Evolutionary conservation across 2,329 filamentous ascomycete genomes (phyloP), one percentile per base, ranked within the genome.

Genomic region (Knoxdaviesia capensis): DNA sequence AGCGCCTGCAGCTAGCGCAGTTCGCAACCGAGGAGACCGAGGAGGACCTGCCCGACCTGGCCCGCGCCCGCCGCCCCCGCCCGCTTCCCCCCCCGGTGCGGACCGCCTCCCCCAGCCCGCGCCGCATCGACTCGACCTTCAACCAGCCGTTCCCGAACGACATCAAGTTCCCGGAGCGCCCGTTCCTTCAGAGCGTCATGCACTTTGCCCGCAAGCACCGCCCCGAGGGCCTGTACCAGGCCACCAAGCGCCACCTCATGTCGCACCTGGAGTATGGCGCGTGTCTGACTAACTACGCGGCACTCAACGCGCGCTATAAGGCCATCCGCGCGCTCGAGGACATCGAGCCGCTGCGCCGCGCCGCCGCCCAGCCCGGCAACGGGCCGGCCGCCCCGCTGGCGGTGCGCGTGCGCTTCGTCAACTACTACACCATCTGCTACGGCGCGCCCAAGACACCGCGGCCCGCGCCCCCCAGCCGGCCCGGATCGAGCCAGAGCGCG

Each of bases 351-450:
- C 50, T 69, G 2, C 56, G 52, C 40, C 47, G 50, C 38, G 42
- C 47, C 38, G 48, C 11, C 31, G 44, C 43, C 29, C 9, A 20
- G 20, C 20, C 20, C 20, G 20, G 20, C 20, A 2, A 3, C 20
- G 2, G 20, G 20, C 20, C 38, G 48, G 48, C 1, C 46, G 49
- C 11, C 44, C 48, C 3, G 20, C 20, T 20, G 34, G 41, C 8
- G 45, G 45, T 2, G 45, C 65, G 78, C 41, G 71, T 90, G 7
- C 70, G 85, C 10, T 94, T 94, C 51, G 67, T 84, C 44, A 94
- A 94, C 54, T 94, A 93, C 55, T 94, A 88, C 54, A 93, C 86
- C 1, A 71, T 81, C n/a, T 86, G 81, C 48, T 79, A 80, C 7
- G 86, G 86, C 4, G 67, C 74, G 45, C 67, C 69, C 2, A 86